Conservation (phyloP, 2,329 filamentous ascomycete genomes). For the Beauveria rudraprayagi region DNA sequence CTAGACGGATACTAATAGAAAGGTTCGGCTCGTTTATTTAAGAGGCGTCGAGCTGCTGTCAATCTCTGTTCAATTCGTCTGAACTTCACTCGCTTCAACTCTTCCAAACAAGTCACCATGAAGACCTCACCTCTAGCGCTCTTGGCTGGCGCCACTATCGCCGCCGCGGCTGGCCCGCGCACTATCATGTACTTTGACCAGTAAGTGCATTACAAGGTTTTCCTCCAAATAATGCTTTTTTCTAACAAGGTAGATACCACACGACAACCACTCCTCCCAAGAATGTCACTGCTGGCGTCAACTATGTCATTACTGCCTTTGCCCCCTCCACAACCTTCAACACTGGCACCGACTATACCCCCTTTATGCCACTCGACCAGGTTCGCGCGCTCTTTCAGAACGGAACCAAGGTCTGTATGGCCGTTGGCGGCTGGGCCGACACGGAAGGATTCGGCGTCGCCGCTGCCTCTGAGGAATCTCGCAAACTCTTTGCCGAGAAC, state of each 20-base stretch:
- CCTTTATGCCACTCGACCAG: slow-evolving; percentile 44
- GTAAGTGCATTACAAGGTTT: slow-evolving; percentile 21
- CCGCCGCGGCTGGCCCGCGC: slow-evolving; percentile 17
- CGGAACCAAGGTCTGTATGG: slow-evolving; percentile 51
- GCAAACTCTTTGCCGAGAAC: slow-evolving; percentile 48
- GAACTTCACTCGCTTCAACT: neutral
- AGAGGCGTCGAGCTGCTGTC: neutral
- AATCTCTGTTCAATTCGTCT: neutral
- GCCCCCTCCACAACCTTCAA: slow-evolving; percentile 43
- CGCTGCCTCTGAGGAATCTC: slow-evolving; percentile 37
- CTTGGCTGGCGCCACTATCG: slow-evolving; percentile 15
- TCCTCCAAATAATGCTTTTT: neutral
- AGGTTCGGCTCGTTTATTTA: neutral
- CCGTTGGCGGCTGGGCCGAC: slow-evolving; percentile 60
- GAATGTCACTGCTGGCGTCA: slow-evolving; percentile 36
- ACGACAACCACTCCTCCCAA: slow-evolving; percentile 26
- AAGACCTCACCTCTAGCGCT: neutral
- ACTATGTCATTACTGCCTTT: slow-evolving; percentile 48
- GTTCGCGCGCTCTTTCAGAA: slow-evolving; percentile 45
- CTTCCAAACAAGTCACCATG: neutral
- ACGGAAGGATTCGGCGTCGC: slow-evolving; percentile 46
- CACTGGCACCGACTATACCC: slow-evolving; percentile 35
- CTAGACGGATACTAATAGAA: neutral
- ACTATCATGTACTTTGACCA: slow-evolving; percentile 39
- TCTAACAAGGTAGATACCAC: slow-evolving; percentile 29